Evolutionary conservation across 768 basidiomycete species (phyloP).

Genomic region (Postia placenta): DNA sequence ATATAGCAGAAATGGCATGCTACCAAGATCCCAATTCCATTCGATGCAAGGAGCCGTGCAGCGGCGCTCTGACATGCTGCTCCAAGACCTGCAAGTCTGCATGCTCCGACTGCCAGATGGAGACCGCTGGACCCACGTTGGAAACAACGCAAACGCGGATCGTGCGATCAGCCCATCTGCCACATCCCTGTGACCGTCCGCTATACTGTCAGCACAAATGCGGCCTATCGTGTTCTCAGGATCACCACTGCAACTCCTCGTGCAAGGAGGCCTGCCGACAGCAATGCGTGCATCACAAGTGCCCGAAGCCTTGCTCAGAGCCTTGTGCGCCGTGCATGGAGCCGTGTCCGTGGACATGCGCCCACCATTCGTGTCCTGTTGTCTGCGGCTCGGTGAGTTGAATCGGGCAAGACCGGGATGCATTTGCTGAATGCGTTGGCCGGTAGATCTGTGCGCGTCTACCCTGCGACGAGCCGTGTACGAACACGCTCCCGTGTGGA

Average conservation of each 20-base stretch:
- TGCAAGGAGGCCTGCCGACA: slow-evolving; percentile 23
- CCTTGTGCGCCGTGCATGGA: slow-evolving; percentile 30
- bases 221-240: slow-evolving; percentile 19
- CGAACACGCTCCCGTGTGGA: slow-evolving; percentile 26
- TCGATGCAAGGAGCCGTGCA: slow-evolving; percentile 22
- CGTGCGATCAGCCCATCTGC: slow-evolving; percentile 16
- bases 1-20: slow-evolving; percentile 16
- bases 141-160: neutral
- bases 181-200: slow-evolving; percentile 25
- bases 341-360: slow-evolving; percentile 29
- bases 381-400: slow-evolving; percentile 30
- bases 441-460: slow-evolving; percentile 30
- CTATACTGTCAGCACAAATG: slow-evolving; percentile 30
- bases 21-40: slow-evolving; percentile 20
- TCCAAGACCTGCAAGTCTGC: slow-evolving; percentile 21
- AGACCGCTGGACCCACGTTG: slow-evolving; percentile 1
- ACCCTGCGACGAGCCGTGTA: slow-evolving; percentile 31
- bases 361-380: slow-evolving; percentile 27
- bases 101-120: slow-evolving; percentile 25
- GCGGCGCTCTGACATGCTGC: slow-evolving; percentile 21
- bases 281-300: slow-evolving; percentile 24
- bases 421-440: neutral
- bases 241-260: slow-evolving; percentile 22
- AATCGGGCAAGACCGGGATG: neutral
- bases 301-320: slow-evolving; percentile 24